These are phyloP conservation scores for Mariannaea sp. DNA, from an alignment of 2,329 filamentous ascomycete species.

Conservation along the genomic window DNA sequence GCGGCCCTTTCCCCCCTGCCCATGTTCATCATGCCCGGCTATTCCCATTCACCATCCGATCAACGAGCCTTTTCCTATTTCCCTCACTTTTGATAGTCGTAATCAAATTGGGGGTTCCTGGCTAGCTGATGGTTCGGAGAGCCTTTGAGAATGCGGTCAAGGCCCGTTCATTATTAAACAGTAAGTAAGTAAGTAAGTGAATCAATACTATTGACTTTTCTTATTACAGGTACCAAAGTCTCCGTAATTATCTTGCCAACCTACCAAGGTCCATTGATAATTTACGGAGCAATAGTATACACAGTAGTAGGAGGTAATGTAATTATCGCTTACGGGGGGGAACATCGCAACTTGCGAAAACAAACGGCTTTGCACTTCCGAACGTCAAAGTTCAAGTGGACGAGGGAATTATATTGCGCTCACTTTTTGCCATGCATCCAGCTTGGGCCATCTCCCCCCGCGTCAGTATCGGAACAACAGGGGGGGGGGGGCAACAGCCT, in stretches of 20 bases:
- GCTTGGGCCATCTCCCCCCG: no score
- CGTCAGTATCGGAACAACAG: constrained; percentile 11
- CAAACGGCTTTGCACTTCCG: not conserved
- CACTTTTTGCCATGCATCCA: constrained; percentile 11
- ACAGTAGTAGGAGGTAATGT: no score
- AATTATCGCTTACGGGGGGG: constrained; percentile 7
- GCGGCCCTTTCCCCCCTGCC: no score
- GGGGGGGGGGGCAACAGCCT: no score
- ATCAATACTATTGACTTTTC: not conserved
- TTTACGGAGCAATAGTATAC: no score
- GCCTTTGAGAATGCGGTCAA: constrained; percentile 3
- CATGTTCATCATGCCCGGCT: constrained; percentile 13
- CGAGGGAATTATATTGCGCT: constrained; percentile 16
- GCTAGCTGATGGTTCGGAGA: not conserved
- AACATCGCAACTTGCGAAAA: not conserved
- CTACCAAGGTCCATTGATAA: not conserved
- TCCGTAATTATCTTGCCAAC: not conserved
- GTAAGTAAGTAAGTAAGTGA: no score
- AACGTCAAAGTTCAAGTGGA: constrained; percentile 4
- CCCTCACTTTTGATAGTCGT: constrained; percentile 5
- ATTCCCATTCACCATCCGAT: constrained; percentile 21
- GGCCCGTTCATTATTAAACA: constrained; percentile 1
- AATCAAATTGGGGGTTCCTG: not conserved
- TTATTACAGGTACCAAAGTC: not conserved
- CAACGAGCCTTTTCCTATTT: constrained; percentile 17